Evolutionary conservation across 768 basidiomycete species (phyloP).

Genomic region (Tulasnella sp.): DNA sequence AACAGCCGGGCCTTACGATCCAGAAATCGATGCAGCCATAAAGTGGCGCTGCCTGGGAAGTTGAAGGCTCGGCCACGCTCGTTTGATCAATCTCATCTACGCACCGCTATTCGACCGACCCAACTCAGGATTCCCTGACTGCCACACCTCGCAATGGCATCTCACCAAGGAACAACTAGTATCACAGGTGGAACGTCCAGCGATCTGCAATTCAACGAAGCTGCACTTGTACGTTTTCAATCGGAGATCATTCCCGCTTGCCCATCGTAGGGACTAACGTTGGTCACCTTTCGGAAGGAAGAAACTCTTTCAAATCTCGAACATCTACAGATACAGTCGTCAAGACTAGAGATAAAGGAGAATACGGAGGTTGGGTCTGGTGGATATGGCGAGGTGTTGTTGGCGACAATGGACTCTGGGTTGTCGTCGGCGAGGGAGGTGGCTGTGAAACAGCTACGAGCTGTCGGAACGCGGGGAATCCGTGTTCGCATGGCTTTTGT

Average conservation of each 20-base stretch:
- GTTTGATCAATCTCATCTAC: background rate
- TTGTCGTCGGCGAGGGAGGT: background rate
- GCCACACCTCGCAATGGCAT: background rate
- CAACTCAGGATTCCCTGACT: background rate
- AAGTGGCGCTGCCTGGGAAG: slow-evolving; percentile 7
- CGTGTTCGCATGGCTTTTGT: slow-evolving; percentile 17
- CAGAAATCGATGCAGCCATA: background rate
- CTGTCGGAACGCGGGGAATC: slow-evolving; percentile 1
- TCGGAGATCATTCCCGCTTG: background rate
- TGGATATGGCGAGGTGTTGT: slow-evolving; percentile 14
- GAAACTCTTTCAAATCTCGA: background rate
- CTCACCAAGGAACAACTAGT: background rate
- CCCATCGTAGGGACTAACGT: background rate
- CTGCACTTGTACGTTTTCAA: background rate
- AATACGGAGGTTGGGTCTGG: background rate
- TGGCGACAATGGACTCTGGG: background rate
- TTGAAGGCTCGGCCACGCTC: background rate
- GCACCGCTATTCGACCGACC: background rate
- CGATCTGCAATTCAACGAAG: background rate
- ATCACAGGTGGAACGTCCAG: background rate
- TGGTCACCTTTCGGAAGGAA: background rate
- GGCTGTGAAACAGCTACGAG: slow-evolving; percentile 18
- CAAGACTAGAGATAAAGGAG: background rate
- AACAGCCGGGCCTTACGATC: too few relatives aligned
- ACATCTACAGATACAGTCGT: background rate